Base-by-base conservation (phyloP, 2,329 filamentous ascomycete genomes). In the Colletotrichum karsti region DNA sequence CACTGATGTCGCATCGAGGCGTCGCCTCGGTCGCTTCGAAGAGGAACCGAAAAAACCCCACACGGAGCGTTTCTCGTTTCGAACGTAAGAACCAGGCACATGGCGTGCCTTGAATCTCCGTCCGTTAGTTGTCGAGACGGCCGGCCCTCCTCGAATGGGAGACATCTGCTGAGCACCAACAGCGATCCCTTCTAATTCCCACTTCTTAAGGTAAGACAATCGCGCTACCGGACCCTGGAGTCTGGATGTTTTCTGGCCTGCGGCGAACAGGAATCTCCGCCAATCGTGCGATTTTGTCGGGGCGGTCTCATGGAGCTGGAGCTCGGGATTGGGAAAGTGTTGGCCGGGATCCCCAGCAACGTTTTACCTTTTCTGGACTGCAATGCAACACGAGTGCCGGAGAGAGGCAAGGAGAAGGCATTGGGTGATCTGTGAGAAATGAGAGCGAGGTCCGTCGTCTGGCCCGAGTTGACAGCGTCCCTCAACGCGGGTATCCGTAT, bases 191-290 rank as follows among this genome's bases (percentile, higher is more conserved):
- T 22, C 48, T 30, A 15, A 22, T 48, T 39, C 33, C 50, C 41
- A 28, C 50, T 39, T 41, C 30, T 48, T 15, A 24, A 54, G 55
- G 28, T 53, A 22, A 41, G 30, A 28, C 41, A 48, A 33, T 28
- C 15, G 33, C 50, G 41, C 33, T 41, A 37, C 50, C 24, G n/a
- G n/a, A 42, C 55, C 35, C 24, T 35, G 30, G 18, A 9, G 50
- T 7, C 15, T 20, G 12, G 24, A 20, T 22, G 39, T 50, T 42
- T 50, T 39, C 22, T 39, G 18, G 30, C 22, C 18, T 53, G 0
- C 30, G 50, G 30, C 18, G 15, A 50, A n/a, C 50, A 66, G 18
- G 24, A 59, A 66, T 63, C 58, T 66, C 63, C 63, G 57, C 63
- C 63, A 55, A 63, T 66, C 20, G 58, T 35, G 59, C 20, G 50